Evolutionary conservation across 805 yeast species (phyloP).

Genomic region (Spencermartinsiella europaea): DNA sequence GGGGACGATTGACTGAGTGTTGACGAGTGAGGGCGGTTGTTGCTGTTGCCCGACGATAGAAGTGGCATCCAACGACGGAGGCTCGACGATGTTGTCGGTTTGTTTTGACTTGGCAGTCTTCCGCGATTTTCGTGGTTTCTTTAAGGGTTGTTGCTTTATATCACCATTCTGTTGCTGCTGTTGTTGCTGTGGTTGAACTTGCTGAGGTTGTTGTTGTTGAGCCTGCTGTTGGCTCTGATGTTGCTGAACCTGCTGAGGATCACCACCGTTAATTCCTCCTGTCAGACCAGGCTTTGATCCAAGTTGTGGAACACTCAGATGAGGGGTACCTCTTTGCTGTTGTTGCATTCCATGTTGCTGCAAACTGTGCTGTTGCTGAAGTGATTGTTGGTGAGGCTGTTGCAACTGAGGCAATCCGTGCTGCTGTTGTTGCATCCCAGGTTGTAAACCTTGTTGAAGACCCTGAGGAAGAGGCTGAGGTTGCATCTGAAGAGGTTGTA

Average conservation of each 20-base stretch:
- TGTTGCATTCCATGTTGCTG: constrained; percentile 8
- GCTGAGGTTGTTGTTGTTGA: not conserved
- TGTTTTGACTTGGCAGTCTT: constrained; percentile 1
- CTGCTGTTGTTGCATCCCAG: constrained; percentile 3
- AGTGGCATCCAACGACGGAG: no score
- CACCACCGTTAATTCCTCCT: not conserved
- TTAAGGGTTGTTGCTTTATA: constrained; percentile 7
- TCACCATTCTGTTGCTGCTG: not conserved
- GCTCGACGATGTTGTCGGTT: no score
- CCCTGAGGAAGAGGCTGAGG: constrained; percentile 3
- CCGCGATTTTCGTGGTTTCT: constrained; percentile 4
- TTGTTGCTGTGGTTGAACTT: not conserved
- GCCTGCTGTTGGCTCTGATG: constrained; percentile 2
- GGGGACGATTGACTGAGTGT: not conserved
- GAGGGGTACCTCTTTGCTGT: not conserved
- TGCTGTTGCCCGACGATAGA: constrained; percentile 10
- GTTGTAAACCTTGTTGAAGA: not conserved
- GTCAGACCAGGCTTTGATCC: not conserved
- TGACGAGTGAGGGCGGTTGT: constrained; percentile 1
- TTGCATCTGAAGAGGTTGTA: constrained; percentile 3
- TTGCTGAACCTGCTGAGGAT: constrained; percentile 2
- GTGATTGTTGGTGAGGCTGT: constrained; percentile 9
- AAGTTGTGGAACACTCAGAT: no score
- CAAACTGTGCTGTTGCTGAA: constrained; percentile 7
- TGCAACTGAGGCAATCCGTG: constrained; percentile 1